Percentiles rank a stretch among this genome's conserved stretches.
phyloP scores from a whole-genome alignment of 768 basidiomycete species.

The Trametes coccinea region DNA sequence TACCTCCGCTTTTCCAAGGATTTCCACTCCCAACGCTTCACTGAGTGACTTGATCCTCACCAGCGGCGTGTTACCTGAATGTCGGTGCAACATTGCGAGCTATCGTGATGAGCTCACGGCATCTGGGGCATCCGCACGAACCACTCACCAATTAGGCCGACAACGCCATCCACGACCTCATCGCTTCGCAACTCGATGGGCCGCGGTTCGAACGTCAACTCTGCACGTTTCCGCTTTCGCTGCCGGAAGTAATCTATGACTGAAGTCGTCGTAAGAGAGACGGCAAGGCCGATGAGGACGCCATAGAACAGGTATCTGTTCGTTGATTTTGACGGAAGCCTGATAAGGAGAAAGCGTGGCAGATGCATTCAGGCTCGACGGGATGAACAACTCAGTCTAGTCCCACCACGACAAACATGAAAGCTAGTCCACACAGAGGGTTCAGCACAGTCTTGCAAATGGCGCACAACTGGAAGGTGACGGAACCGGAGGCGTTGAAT shows the following conservation, averaged over 20 bases:
- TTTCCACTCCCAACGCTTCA: slow-evolving; percentile 88
- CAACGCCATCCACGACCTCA: slow-evolving; percentile 78
- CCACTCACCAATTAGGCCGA: slow-evolving; percentile 77
- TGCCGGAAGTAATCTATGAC: slow-evolving; percentile 53
- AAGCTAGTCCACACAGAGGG: no score
- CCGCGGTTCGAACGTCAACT: slow-evolving; percentile 39
- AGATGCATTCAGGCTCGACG: slow-evolving; percentile 4
- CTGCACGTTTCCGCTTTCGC: slow-evolving; percentile 45
- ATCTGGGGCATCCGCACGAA: no score
- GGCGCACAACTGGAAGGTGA: no score
- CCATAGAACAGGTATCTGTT: slow-evolving; percentile 46
- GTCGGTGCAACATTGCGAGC: neutral
- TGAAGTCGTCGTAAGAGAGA: slow-evolving; percentile 73
- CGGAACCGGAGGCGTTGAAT: neutral
- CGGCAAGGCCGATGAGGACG: slow-evolving; percentile 70
- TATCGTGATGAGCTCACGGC: neutral
- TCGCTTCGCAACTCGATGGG: slow-evolving; percentile 74
- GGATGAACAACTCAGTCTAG: neutral
- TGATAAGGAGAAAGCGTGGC: slow-evolving; percentile 1
- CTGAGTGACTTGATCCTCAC: slow-evolving; percentile 90
- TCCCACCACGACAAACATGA: no score
- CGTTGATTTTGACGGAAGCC: slow-evolving; percentile 19
- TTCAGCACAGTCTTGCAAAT: no score
- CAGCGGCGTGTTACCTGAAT: slow-evolving; percentile 88
- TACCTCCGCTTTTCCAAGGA: slow-evolving; percentile 92